These are phyloP conservation scores for Hyphopichia burtonii DNA, from an alignment of 1,139 yeast genomes.

Conservation along the genomic window DNA sequence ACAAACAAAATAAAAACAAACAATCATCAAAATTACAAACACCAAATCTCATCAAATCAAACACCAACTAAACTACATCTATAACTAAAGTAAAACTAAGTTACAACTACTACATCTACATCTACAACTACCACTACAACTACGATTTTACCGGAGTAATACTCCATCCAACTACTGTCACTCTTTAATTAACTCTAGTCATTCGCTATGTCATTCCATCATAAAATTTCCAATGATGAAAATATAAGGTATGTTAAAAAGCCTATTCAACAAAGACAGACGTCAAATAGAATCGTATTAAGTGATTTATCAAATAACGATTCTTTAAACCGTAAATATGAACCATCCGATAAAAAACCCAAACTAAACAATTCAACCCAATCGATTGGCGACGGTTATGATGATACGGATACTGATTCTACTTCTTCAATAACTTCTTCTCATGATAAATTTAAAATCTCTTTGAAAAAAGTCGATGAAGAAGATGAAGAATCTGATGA, in stretches of 20 bases:
- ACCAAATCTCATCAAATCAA: too few species aligned
- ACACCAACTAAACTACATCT: too few species aligned
- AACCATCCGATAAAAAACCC: constrained; percentile 2
- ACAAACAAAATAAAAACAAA: too few species aligned
- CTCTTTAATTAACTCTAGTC: constrained; percentile 1
- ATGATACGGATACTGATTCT: neutral
- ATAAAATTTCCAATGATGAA: constrained; percentile 2
- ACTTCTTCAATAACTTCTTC: neutral
- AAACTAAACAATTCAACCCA: neutral
- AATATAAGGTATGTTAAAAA: constrained; percentile 1
- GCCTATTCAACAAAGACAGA: neutral
- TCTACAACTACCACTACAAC: too few species aligned
- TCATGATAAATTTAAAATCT: neutral
- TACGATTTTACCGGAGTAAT: neutral
- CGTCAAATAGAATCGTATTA: constrained; percentile 1
- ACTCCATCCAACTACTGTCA: neutral
- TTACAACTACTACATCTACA: too few species aligned
- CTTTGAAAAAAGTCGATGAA: neutral
- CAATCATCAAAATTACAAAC: too few species aligned
- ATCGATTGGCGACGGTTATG: neutral
- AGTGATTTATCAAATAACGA: constrained; percentile 4
- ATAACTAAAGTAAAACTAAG: too few species aligned
- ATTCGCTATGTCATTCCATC: constrained; percentile 2
- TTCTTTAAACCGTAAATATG: neutral
- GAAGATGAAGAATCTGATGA: constrained; percentile 1